phyloP scores from a whole-genome alignment of 306 rosid species.

The Alnus rubra region DNA sequence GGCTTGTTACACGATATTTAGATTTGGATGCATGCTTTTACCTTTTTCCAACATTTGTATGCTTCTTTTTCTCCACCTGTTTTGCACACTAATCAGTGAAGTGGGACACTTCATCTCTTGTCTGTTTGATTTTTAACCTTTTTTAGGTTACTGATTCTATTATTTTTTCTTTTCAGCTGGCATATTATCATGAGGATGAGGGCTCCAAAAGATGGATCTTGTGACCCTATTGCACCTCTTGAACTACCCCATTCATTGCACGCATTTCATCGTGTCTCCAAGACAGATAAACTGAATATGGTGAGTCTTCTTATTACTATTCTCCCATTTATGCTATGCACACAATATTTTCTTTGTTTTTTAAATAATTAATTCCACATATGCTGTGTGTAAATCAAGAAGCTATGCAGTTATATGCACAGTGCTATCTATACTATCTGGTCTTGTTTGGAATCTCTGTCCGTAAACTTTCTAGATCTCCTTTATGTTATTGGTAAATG shows the following conservation, averaged over 20 bases:
- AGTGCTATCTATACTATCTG: background rate
- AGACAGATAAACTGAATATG: slow-evolving; percentile 42
- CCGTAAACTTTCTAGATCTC: background rate
- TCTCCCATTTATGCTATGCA: slow-evolving; percentile 8
- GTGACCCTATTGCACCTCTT: slow-evolving; percentile 69
- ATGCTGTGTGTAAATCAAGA: background rate
- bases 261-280: slow-evolving; percentile 61
- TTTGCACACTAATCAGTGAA: no score
- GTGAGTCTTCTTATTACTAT: slow-evolving; percentile 29
- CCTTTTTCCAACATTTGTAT: background rate
- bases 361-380: background rate
- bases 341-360: background rate
- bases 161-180: slow-evolving; percentile 54
- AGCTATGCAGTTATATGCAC: background rate
- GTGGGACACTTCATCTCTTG: background rate
- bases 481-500: background rate
- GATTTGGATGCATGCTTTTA: background rate
- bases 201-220: slow-evolving; percentile 60
- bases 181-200: slow-evolving; percentile 73
- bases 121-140: background rate
- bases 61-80: background rate
- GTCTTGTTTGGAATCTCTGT: background rate
- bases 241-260: slow-evolving; percentile 82
- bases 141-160: background rate
- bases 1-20: background rate